Conservation (phyloP, 306 rosid genomes). For the Rosa multiflora region DNA sequence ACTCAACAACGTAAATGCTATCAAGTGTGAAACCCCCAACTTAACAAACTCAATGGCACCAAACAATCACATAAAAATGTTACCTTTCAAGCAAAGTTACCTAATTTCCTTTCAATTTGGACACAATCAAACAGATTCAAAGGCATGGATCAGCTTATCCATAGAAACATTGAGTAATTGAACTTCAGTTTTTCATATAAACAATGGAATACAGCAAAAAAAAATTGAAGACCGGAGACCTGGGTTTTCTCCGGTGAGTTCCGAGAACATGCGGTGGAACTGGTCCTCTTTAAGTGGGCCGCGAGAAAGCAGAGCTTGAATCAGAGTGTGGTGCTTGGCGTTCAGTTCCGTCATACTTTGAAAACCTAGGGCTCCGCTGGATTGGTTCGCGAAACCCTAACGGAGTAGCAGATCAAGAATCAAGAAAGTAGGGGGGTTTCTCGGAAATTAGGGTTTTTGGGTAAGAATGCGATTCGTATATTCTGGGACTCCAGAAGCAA, state of each 20-base stretch:
- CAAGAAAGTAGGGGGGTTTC: neutral
- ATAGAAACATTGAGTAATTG: neutral
- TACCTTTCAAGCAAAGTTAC: neutral
- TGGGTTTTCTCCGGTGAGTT: slow-evolving; percentile 67
- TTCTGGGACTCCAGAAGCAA: neutral
- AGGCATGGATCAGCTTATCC: neutral
- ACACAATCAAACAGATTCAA: neutral
- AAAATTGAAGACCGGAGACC: slow-evolving; percentile 36
- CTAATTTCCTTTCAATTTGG: neutral
- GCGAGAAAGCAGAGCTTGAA: slow-evolving; percentile 80
- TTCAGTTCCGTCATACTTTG: slow-evolving; percentile 45
- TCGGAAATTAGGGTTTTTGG: neutral
- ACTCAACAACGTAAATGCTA: neutral
- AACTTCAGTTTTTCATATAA: neutral
- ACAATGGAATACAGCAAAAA: neutral
- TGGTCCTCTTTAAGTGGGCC: slow-evolving; percentile 73
- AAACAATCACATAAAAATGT: neutral
- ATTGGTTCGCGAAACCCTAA: too few relatives aligned
- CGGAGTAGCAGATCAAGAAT: neutral
- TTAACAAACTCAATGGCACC: neutral
- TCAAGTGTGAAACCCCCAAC: neutral
- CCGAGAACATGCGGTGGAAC: slow-evolving; percentile 58
- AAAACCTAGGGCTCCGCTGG: slow-evolving; percentile 28
- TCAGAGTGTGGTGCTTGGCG: slow-evolving; percentile 64
- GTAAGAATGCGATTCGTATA: too few relatives aligned